Evolutionary conservation across 257 asterid species (phyloP), one percentile per base, ranked within the genome.

Genomic region (Solanum lignicaule): DNA sequence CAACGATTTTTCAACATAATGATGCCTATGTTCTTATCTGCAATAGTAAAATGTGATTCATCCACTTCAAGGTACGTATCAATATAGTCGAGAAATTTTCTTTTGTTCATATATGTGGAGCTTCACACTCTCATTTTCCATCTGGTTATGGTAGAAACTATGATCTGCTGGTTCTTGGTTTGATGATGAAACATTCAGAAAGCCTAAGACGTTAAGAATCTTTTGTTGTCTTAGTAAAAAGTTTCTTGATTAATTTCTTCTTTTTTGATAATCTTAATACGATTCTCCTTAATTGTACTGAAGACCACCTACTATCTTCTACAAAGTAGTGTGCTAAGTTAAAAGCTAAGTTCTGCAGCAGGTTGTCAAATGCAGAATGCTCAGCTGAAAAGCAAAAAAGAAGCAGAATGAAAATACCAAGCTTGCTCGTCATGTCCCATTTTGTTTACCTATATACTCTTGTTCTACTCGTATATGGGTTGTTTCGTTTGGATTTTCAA

Each of bases 1-100:
- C 99, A 97, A 86, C 97, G 99, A 2, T 94, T 96, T 90, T 97
- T 92, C 92, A 97, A 91, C 92, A 94, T 90, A 32, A 81, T 96
- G 89, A 85, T 91, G 91, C 99, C 99, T 46, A 92, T 97, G 83
- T 89, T 96, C 85, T 88, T 89, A 75, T 91, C 97, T 62, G 86
- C 94, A 86, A 83, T 94, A 78, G 85, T 89, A 88, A 93, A 95
- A 90, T 88, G 92, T 58, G 91, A 93, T 68, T 91, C 94, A 58
- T 88, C 93, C 87, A 73, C 87, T 78, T 88, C 88, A 38, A 95
- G 98, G 98, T 97, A 88, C 18, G 87, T 87, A 84, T 86, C 72
- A 82, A 88, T 27, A 48, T 31, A 82, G 43, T 82, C 21, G 69
- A 48, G 60, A n/a, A 76, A 32, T 74, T 79, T 10, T 29, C 39